Conservation (phyloP, 208 protist species). For the Trichomonas vaginalis region DNA sequence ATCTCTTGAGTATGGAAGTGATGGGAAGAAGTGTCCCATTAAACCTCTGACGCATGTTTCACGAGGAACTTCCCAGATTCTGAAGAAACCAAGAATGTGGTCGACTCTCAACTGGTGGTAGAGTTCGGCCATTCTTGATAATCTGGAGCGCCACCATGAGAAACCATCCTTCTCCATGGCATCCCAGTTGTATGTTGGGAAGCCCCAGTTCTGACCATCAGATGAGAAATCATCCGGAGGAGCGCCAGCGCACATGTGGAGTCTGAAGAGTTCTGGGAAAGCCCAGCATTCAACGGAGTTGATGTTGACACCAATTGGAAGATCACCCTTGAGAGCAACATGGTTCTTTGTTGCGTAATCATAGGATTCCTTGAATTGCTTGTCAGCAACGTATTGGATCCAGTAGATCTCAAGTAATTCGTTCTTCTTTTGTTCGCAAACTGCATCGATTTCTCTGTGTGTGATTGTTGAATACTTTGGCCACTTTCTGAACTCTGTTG, state of each 20-base stretch:
- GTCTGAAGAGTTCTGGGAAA: background rate
- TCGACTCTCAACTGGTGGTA: background rate
- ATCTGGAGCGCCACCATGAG: background rate
- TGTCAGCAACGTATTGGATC: background rate
- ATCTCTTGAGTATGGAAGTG: background rate
- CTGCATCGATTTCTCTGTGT: background rate
- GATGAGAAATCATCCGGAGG: background rate
- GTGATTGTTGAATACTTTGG: background rate
- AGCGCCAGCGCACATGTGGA: background rate
- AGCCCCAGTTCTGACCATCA: background rate
- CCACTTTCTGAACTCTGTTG: background rate
- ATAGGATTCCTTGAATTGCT: background rate
- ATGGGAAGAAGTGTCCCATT: background rate
- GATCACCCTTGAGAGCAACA: background rate
- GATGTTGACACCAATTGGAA: background rate
- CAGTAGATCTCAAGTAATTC: background rate
- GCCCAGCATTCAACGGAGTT: background rate
- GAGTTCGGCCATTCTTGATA: background rate
- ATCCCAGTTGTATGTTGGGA: background rate
- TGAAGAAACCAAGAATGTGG: background rate
- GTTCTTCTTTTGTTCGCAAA: background rate
- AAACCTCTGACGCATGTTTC: background rate
- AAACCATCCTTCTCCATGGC: background rate
- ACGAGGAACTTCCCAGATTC: constrained; percentile 4
- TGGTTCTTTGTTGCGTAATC: background rate